Evolutionary conservation across 306 rosid species (phyloP), one percentile per base, ranked within the genome.

Genomic region (Luffa aegyptiaca): DNA sequence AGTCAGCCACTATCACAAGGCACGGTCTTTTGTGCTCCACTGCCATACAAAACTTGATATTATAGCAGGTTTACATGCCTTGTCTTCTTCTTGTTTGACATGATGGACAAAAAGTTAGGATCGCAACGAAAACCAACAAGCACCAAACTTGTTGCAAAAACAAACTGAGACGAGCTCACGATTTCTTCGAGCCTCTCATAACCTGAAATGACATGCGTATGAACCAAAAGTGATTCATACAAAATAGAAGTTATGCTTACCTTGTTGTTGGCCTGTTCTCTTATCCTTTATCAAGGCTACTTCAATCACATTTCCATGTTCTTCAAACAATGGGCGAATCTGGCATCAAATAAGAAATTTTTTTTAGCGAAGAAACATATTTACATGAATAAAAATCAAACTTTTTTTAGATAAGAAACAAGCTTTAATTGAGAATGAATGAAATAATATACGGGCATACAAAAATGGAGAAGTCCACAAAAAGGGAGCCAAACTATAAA

Each of bases 231-330:
- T 77, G 86, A 79, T 82, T 87, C 61, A 76, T 81, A 69, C 78
- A 80, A 82, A 81, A 79, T 79, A 87, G 57, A 78, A 37, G 78
- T 49, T 79, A 79, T 21, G 77, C 83, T 80, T 89, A 95, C 99
- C 99, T 88, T 91, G 97, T 84, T 93, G 96, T 48, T 89, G 97
- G 85, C 99, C 99, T 36, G 99, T 95, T 85, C 86, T 93, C 90
- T 84, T 93, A 83, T 95, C 99, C 81, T 84, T 95, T 77, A 93
- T 93, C 84, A 93, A 42, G 58, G 99, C 97, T 85, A 93, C 99
- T 90, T 95, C 99, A 35, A 95, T 58, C 84, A 95, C 97, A 74
- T 90, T 88, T 81, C 99, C 99, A 83, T 95, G 98, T 46, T 85
- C 90, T 87, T 91, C 98, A 79, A 95, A 95, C 88, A 89, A 80